Conservation (phyloP, 495 filamentous ascomycete species). For the Aspergillus incahuasiensis region DNA sequence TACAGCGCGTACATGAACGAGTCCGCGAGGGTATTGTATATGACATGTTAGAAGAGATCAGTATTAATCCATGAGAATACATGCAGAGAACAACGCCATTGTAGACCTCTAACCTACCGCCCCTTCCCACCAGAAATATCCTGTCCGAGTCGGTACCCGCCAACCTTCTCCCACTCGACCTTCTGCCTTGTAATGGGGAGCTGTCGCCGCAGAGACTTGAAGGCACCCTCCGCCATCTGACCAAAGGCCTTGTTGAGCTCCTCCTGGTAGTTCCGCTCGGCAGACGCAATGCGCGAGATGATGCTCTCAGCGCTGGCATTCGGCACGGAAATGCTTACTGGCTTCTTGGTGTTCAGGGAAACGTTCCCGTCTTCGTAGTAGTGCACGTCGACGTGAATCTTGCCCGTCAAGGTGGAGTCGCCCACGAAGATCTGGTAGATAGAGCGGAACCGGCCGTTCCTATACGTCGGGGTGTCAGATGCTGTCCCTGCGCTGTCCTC, state of each 20-base stretch:
- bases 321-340: constrained; percentile 54
- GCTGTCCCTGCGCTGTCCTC: not conserved
- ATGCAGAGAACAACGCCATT: not conserved
- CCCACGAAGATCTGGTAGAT: constrained; percentile 67
- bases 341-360: constrained; percentile 78
- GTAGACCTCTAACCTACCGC: constrained; percentile 17
- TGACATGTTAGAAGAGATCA: not conserved
- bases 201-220: constrained; percentile 89
- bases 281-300: constrained; percentile 65
- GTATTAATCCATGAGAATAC: not conserved
- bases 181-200: constrained; percentile 96
- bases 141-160: constrained; percentile 81
- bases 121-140: constrained; percentile 52
- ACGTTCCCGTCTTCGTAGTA: constrained; percentile 99
- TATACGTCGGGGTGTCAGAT: constrained; percentile 20
- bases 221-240: constrained; percentile 83
- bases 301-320: constrained; percentile 63
- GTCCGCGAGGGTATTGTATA: too few species aligned
- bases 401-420: constrained; percentile 42
- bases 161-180: constrained; percentile 99
- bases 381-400: constrained; percentile 66
- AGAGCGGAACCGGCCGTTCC: constrained; percentile 95
- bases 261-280: constrained; percentile 92
- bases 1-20: too few species aligned
- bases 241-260: constrained; percentile 89